Base-by-base conservation (phyloP, 768 basidiomycete species). In the Trametes sanguinea region DNA sequence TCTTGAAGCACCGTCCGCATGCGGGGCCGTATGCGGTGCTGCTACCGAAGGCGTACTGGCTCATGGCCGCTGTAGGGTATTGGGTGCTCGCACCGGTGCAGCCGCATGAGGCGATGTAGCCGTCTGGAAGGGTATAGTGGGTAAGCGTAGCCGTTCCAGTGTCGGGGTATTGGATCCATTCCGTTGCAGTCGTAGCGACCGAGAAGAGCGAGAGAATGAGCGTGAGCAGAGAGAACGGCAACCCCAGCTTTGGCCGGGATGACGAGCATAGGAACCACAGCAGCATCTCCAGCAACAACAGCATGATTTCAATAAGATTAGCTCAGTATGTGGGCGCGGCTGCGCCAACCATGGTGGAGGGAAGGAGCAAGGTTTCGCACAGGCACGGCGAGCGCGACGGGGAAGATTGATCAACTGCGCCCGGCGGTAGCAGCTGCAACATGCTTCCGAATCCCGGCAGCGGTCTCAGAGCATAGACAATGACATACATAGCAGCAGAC, bases 1-100 rank as follows among this genome's bases (percentile, higher is more conserved):
- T 74, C 52, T 87, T 86, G 74, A 94, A 93, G 79, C 92, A 94
- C 55, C 79, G 81, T 30, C 92, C 92, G 69, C 90, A 92, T 3
- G 79, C 81, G 37, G 89, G 87, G 13, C 90, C 86, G 67, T 85
- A 92, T 11, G 81, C 80, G n/a, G 76, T 79, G 59, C 83, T 86
- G 69, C 87, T 90, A 0, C 92, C 90, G 65, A 82, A 94, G 1
- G 92, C 92, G 80, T 88, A 85, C 68, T 92, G 87, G 60, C 80
- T 90, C 61, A 94, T 74, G 8, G 92, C 92, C 9, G 87, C 92
- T 1, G 91, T 94, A 6, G 92, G 91, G 67, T 87, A 91, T 67
- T 85, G 76, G 39, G 72, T 75, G 63, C 69, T 72, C 39, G 61
- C 76, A 8, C 81, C 80, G 1, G 85, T 85, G 71, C 92, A 94